Base-by-base conservation (phyloP, 2,329 filamentous ascomycete species). In the Diaporthe citriasiana region DNA sequence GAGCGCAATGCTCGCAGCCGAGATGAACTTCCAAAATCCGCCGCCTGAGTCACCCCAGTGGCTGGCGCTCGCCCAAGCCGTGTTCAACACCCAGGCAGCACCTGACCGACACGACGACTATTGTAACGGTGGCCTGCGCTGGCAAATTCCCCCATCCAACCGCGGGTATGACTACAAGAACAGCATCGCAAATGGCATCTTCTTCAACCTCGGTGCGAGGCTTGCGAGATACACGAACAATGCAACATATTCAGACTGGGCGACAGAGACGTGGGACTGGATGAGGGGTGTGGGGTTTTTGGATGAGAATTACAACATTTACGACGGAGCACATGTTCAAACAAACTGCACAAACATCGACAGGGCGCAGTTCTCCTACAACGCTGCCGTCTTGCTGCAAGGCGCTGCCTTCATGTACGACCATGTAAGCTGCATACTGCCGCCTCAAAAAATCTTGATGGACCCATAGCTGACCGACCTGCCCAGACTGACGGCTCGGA, bases 391-490 rank as follows among this genome's bases (percentile, higher is more conserved):
- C 4, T 89, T 88, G 73, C 78, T 91, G 6, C 84, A 88, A 42
- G 91, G 91, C 2, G 87, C 88, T 1, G 91, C 91, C 3, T 88
- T 88, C 78, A 90, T 93, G 90, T 93, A 91, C 80, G 92, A 93
- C 77, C 85, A 82, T 57, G 86, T 87, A 79, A 77, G 85, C 81
- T 6, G 38, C 6, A 1, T 8, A 33, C 27, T 15, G 6, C 13
- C 40, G 27, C 60, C 7, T 38, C 12, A 10, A 4, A 6, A 10
- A 7, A 10, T 8, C 0, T 25, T 25, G 22, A n/a, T 38, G 12
- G 45, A 4, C 45, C 12, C 22, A 25, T 35, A 38, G 57, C 63
- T 76, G 17, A 73, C 50, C 59, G 30, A 19, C 17, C 2, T 51
- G 13, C 33, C 4, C 12, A 88, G 86, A 89, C 87, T 70, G 82